A percentile compares a stretch with the other conserved stretches of the same genome.
These are phyloP conservation scores for Fusarium ambrosium DNA, from an alignment of 2,329 filamentous ascomycete species.

Conservation along the genomic window DNA sequence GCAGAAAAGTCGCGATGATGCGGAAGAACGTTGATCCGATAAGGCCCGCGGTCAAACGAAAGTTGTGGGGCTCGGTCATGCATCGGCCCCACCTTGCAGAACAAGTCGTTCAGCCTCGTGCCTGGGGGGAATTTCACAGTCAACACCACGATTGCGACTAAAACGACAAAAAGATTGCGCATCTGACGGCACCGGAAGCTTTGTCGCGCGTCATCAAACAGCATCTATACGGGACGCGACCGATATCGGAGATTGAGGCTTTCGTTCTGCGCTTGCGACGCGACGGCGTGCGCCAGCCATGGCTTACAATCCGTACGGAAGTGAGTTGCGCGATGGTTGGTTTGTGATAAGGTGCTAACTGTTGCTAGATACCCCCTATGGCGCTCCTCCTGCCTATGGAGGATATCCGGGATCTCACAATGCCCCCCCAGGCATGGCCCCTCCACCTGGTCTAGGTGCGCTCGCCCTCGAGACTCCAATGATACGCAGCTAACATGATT, in stretches of 20 bases:
- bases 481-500: conserved; percentile 28
- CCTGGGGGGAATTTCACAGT: conserved; percentile 31
- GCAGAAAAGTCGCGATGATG: conserved; percentile 45
- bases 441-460: conserved; percentile 87
- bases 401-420: conserved; percentile 73
- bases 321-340: conserved; percentile 49
- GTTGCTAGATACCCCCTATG: conserved; percentile 70
- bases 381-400: conserved; percentile 79
- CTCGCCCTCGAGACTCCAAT: conserved; percentile 14
- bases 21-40: conserved; percentile 52
- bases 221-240: conserved; percentile 3
- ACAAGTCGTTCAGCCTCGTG: conserved; percentile 46
- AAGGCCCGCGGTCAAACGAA: conserved; percentile 16
- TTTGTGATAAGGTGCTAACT: conserved; percentile 19
- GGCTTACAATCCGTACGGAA: conserved; percentile 74
- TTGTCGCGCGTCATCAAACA: conserved; percentile 9
- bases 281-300: conserved; percentile 53
- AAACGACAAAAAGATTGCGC: conserved; percentile 25
- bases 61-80: conserved; percentile 30
- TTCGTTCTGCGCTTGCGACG: conserved; percentile 20
- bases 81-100: conserved; percentile 39
- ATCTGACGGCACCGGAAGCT: background rate
- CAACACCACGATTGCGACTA: conserved; percentile 36
- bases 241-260: background rate
- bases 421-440: conserved; percentile 76